Evolutionary conservation across 257 asterid genomes (phyloP).

Genomic region (Cinchona pubescens): DNA sequence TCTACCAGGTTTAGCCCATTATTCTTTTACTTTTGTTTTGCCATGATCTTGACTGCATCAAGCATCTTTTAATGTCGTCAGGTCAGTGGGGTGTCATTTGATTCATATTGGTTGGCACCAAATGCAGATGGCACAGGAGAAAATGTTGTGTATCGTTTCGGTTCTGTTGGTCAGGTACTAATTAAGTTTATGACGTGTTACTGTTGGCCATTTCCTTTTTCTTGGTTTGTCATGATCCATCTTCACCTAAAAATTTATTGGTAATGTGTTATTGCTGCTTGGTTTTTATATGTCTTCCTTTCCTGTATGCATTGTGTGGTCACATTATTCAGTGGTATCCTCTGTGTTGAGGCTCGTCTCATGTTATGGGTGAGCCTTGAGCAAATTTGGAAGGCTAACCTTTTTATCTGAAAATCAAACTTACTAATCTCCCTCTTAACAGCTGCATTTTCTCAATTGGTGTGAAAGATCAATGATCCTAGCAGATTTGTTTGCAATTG

Average conservation of each 20-base stretch:
- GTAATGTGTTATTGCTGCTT: not conserved
- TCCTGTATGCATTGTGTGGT: not conserved
- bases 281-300: not conserved
- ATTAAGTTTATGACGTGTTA: not conserved
- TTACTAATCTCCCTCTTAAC: not conserved
- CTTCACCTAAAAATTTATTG: not conserved
- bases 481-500: not conserved
- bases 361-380: not conserved
- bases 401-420: not conserved
- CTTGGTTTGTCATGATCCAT: not conserved
- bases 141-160: conserved; percentile 86
- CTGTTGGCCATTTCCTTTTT: not conserved
- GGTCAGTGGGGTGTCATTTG: conserved; percentile 99
- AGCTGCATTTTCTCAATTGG: not conserved
- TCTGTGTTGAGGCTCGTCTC: not conserved
- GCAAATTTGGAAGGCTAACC: not conserved
- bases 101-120: conserved; percentile 92
- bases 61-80: conserved; percentile 34
- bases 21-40: conserved; percentile 13
- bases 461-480: not conserved
- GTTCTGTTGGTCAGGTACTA: conserved; percentile 98
- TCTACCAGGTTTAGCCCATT: conserved; percentile 6
- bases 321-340: not conserved
- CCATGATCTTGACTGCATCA: conserved; percentile 19
- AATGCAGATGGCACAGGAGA: conserved; percentile 80